Base-by-base conservation (phyloP, 345 rosid genomes). In the Nephelium lappaceum region DNA sequence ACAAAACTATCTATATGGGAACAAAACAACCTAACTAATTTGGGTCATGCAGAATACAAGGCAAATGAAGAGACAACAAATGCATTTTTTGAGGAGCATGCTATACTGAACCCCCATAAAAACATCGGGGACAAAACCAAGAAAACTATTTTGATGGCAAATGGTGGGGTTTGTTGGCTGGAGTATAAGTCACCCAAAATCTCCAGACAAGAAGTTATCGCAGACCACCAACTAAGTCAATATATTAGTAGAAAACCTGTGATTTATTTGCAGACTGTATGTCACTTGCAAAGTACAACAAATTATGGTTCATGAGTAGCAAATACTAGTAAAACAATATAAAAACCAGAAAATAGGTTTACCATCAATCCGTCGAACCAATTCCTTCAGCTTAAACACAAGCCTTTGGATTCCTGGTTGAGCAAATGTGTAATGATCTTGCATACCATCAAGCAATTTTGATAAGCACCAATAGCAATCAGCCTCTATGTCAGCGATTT, bases 401-500 rank as follows among this genome's bases (percentile, higher is more conserved):
- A 96, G 98, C 81, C 98, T 93, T 85, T 96, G 99, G 74, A 96
- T 96, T 85, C 99, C 99, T 27, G 99, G 99, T 83, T 96, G 98
- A 85, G 99, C 97, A 91, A 96, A 96, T 60, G 99, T 96, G 89
- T 96, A 96, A 82, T 96, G 98, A 81, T 94, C 99, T 91, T 96
- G 99, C 98, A 96, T 96, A 78, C 98, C 99, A 83, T 96, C 97
- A 39, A 96, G 91, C 77, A 96, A 89, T 87, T 94, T 93, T 72
- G 99, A 91, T 77, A 96, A 90, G 88, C 99, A 94, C 97, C 99
- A 91, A 80, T 94, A 96, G 84, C 99, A 94, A 83, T 94, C 99
- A 18, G 98, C 98, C 87, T 96, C 99, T 47, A 96, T 75, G 71
- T 90, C 83, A 38, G 94, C 89, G 39, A 96, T 89, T 71, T 88